Evolutionary conservation across 768 basidiomycete genomes (phyloP), one percentile per base, ranked within the genome.

Genomic region (Collybia sordida): DNA sequence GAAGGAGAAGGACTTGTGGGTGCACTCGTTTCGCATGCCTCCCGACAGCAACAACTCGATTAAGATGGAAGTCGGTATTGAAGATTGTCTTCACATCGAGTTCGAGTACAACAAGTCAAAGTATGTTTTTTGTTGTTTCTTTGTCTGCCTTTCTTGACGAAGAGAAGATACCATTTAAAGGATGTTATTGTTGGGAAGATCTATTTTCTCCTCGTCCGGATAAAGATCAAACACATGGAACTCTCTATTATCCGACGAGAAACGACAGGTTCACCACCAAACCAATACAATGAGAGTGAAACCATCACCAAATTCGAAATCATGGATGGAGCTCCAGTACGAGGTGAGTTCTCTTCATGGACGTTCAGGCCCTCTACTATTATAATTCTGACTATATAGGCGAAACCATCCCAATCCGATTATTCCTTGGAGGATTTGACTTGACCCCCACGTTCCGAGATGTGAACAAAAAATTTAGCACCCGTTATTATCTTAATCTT

Each of bases 171-270:
- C 70, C 97, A 99, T 65, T 72, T 98, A 52, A 98, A 98, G 72
- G 96, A 98, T 64, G 97, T 98, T 45, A 98, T 98, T 40, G 95
- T 99, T 23, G 97, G 97, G 69, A 98, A 98, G 78, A 98, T 98
- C 66, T 98, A 96, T 75, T 98, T 99, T 75, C 77, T 99, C 44
- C 86, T 98, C 37, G 95, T 98, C 6, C 87, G 97, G 48, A 98
- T 99, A 78, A 98, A 92, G 79, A 99, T 98, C 73, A 98, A 99
- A 70, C 94, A 98, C 60, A 98, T 98, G 96, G 95, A 99, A 65
- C 77, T 98, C 22, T 98, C 94, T 14, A 98, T 98, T 64, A 98
- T 99, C 58, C 86, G 96, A 34, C 82, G 95, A 18, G 97, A 98
- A 69, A 99, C 97, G 18, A 98, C 96, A 0, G 96, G 96, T 11